These are phyloP conservation scores for Hyaloscypha hepaticicola DNA, from an alignment of 495 filamentous ascomycete genomes.

Conservation along the genomic window DNA sequence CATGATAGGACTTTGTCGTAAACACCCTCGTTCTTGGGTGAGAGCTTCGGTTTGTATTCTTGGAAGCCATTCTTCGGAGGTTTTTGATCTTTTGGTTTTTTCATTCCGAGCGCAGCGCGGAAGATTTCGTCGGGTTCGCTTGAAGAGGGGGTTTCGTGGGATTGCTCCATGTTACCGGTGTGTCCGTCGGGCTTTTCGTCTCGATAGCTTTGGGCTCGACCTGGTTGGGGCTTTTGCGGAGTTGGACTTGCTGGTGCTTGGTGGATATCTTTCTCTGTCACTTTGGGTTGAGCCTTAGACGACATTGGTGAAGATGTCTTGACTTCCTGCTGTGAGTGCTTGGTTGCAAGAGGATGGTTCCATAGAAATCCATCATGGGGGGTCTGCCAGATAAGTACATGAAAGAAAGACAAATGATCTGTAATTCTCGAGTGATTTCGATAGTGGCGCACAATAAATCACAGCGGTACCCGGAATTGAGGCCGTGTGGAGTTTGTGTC, in stretches of 20 bases:
- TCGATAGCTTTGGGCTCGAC: background rate
- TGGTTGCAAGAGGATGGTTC: background rate
- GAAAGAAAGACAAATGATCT: background rate
- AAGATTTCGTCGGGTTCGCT: constrained; percentile 12
- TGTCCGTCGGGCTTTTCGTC: constrained; percentile 1
- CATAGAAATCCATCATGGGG: background rate
- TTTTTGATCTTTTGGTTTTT: constrained; percentile 10
- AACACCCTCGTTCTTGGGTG: constrained; percentile 22
- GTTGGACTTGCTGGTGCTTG: background rate
- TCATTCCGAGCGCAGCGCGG: constrained; percentile 21
- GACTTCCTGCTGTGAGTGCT: background rate
- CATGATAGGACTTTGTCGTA: constrained; percentile 16
- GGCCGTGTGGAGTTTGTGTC: background rate
- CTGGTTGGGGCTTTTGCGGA: background rate
- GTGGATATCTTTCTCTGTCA: background rate
- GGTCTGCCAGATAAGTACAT: background rate
- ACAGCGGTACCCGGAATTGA: background rate
- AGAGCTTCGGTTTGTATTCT: constrained; percentile 12
- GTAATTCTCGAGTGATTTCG: background rate
- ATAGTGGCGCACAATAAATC: constrained; percentile 6
- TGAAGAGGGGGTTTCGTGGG: background rate
- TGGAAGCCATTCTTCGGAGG: constrained; percentile 1
- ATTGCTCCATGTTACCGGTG: background rate
- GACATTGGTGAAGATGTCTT: background rate
- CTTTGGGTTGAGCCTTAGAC: too few species aligned